Conservation (phyloP, 202 grass and related monocot species). For the Dendrocalamus latiflorus region DNA sequence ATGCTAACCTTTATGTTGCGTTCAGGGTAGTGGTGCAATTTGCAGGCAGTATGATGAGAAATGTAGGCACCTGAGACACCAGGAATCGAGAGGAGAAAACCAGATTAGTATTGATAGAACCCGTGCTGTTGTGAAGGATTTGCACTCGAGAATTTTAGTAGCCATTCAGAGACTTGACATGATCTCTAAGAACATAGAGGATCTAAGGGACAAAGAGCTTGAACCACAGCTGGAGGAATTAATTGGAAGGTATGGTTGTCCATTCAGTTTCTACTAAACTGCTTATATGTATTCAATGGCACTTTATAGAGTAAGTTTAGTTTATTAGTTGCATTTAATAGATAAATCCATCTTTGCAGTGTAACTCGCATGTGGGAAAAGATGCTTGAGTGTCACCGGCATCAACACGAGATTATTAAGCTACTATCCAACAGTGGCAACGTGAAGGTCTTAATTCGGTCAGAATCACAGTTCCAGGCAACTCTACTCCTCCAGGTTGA, state of each 20-base stretch:
- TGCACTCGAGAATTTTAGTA: slow-evolving; percentile 89
- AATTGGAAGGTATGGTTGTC: slow-evolving; percentile 76
- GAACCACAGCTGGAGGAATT: slow-evolving; percentile 97
- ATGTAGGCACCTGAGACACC: slow-evolving; percentile 67
- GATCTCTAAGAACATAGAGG: slow-evolving; percentile 91
- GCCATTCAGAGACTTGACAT: slow-evolving; percentile 88
- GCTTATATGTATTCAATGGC: neutral
- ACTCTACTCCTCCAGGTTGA: slow-evolving; percentile 61
- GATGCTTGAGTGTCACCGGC: slow-evolving; percentile 73
- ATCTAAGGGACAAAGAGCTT: slow-evolving; percentile 96
- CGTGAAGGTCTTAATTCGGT: slow-evolving; percentile 51
- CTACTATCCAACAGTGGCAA: slow-evolving; percentile 52
- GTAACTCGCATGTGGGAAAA: slow-evolving; percentile 77
- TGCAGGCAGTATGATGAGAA: slow-evolving; percentile 81
- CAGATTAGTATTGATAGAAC: slow-evolving; percentile 77
- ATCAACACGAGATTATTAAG: slow-evolving; percentile 55
- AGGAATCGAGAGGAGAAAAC: slow-evolving; percentile 77
- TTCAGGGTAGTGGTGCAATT: slow-evolving; percentile 75
- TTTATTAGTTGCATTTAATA: slow-evolving; percentile 23
- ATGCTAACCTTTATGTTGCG: slow-evolving; percentile 21
- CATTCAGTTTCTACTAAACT: slow-evolving; percentile 1
- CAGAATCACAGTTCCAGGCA: slow-evolving; percentile 65
- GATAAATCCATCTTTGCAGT: slow-evolving; percentile 41
- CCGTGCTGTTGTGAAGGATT: slow-evolving; percentile 84
- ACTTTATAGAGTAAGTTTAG: neutral